phyloP scores from a whole-genome alignment of 2,329 filamentous ascomycete species.

The Venturia asperata region DNA sequence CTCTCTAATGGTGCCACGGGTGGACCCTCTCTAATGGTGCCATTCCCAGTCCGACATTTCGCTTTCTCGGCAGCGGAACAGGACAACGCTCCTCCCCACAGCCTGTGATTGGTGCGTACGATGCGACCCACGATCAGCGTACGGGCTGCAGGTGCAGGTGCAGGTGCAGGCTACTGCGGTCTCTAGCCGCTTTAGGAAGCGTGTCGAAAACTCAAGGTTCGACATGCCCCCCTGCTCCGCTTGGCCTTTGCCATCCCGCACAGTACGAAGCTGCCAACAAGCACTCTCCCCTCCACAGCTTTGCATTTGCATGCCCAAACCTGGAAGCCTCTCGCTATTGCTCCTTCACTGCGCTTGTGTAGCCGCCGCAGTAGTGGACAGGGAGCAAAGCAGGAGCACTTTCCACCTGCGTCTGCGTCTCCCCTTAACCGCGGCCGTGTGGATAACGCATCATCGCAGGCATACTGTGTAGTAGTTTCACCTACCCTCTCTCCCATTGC shows the following conservation, averaged over 20 bases:
- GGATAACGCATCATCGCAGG: not conserved
- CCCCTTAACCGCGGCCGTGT: not conserved
- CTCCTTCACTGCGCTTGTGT: conserved; percentile 9
- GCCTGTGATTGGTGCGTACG: not conserved
- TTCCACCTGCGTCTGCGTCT: conserved; percentile 8
- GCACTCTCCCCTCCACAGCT: not conserved
- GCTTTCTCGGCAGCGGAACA: not conserved
- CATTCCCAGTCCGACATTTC: too few relatives aligned
- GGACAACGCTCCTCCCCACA: not conserved
- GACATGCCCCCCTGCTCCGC: not conserved
- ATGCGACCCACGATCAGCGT: not conserved
- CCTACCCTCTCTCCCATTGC: conserved; percentile 2
- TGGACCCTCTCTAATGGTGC: too few relatives aligned
- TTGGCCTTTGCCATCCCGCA: not conserved
- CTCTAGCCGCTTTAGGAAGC: not conserved
- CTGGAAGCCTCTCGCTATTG: not conserved
- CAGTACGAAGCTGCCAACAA: not conserved
- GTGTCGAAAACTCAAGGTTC: not conserved
- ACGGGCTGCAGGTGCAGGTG: too few relatives aligned
- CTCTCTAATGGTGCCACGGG: too few relatives aligned
- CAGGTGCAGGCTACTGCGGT: not conserved
- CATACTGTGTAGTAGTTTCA: conserved; percentile 1
- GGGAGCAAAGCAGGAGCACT: not conserved
- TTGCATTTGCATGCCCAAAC: conserved; percentile 1
- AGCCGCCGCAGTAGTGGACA: not conserved